Percentiles rank a stretch among this genome's conserved stretches.
phyloP scores from a whole-genome alignment of 2,329 filamentous ascomycete species.

The Paracoccidioides lutzii region DNA sequence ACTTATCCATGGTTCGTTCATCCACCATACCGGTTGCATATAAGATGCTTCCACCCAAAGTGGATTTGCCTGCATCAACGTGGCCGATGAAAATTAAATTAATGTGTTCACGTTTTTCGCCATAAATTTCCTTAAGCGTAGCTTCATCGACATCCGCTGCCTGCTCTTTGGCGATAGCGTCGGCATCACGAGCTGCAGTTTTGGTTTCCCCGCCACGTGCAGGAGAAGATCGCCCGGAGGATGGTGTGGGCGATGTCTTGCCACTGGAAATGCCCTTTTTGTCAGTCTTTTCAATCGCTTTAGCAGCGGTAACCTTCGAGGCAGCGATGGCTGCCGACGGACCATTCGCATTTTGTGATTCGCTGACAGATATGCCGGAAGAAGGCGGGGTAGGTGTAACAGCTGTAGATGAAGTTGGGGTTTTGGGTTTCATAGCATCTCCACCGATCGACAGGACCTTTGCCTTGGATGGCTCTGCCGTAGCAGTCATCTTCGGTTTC shows the following conservation, averaged over 20 bases:
- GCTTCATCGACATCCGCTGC: slow-evolving; percentile 67
- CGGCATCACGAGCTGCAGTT: slow-evolving; percentile 54
- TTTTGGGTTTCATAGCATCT: slow-evolving; percentile 51
- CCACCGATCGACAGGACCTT: slow-evolving; percentile 50
- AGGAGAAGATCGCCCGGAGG: slow-evolving; percentile 74
- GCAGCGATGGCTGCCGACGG: slow-evolving; percentile 49
- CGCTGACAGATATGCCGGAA: slow-evolving; percentile 36
- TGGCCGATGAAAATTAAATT: slow-evolving; percentile 98
- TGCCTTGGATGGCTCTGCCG: slow-evolving; percentile 37
- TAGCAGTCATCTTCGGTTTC: slow-evolving; percentile 32
- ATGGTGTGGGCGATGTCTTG: slow-evolving; percentile 66
- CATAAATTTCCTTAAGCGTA: slow-evolving; percentile 83
- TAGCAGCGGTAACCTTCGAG: slow-evolving; percentile 71
- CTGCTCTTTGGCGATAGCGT: slow-evolving; percentile 74
- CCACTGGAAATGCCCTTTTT: slow-evolving; percentile 52
- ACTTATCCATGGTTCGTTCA: slow-evolving; percentile 94
- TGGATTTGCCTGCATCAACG: slow-evolving; percentile 97
- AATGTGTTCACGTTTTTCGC: slow-evolving; percentile 64
- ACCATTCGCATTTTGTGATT: slow-evolving; percentile 33
- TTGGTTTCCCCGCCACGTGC: slow-evolving; percentile 32
- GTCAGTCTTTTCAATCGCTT: slow-evolving; percentile 85
- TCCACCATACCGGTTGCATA: slow-evolving; percentile 98
- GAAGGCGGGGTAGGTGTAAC: slow-evolving; percentile 30
- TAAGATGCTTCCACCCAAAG: slow-evolving; percentile 82
- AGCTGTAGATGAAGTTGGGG: slow-evolving; percentile 53